Base-by-base conservation (phyloP, 139 green algal species). In the Trebouxia sp. region DNA sequence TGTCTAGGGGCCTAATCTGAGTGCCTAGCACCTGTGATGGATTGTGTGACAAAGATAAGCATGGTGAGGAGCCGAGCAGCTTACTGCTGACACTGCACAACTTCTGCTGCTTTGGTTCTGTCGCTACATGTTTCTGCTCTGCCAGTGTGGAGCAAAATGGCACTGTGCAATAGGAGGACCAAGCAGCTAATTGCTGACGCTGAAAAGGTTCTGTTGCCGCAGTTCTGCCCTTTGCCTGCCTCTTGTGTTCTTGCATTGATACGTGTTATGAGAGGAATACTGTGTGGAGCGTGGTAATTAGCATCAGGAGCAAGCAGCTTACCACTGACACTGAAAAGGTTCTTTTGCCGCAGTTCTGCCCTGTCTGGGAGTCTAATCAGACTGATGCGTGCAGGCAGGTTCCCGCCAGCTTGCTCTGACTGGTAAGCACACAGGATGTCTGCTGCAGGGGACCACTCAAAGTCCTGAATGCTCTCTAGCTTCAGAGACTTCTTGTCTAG, bases 401-500 rank as follows among this genome's bases (percentile, higher is more conserved):
- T 98, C 74, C 90, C 90, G 43, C 83, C 81, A 66, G 83, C 87
- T 74, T 92, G 78, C 86, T 99, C 97, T 14, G 82, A 82, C 45
- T 96, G 93, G 87, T 96, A 99, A 1, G 92, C 90, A 22, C 75
- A 86, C 79, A 99, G 75, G 47, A 98, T 82, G n/a, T 93, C 83
- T 58, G 97, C 94, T 22, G 86, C 76, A 24, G 96, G 96, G 28
- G 83, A 93, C 96, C 95, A 99, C 82, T 91, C 87, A 87, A 98
- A 99, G 86, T 97, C 92, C 77, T 92, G 79, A 6, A 62, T 24
- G 26, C 84, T 90, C 17, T 98, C 95, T 65, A 98, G 53, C 88
- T 97, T 97, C 20, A 99, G 48, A 1, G 88, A 92, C 89, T 96
- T 96, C 85, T 98, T 98, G 84, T 97, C 96, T 70, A 98, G 85